Evolutionary conservation across 75 land plant genomes (phyloP), one percentile per base, ranked within the genome.

Genomic region (Cunninghamia lanceolata): DNA sequence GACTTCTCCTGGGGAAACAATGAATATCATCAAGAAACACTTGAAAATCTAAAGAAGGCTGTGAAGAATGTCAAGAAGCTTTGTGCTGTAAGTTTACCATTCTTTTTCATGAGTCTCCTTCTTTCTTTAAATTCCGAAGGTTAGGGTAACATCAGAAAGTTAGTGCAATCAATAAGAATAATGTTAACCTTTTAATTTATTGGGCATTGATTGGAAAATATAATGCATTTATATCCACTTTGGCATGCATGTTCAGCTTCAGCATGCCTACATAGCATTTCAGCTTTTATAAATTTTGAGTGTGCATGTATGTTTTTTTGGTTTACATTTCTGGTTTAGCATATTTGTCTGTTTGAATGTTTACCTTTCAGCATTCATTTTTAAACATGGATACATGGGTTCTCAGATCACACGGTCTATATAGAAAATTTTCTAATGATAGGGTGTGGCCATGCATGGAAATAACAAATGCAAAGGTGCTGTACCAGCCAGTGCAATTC

Each of bases 1-100:
- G 96, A 95, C 47, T 95, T 95, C 76, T 94, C 96, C 0, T 93
- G 93, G 90, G 87, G 88, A 75, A 86, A 86, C 54, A 86, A 86
- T 34, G 89, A 91, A 4, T 94, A 90, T 85, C 96, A 95, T 73
- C 94, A 95, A 85, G 94, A 91, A 83, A 95, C 94, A 14, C 90
- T 95, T 75, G 90, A 95, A 34, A 95, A 94, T 80, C 77, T 95
- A 15, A 95, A 88, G 86, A 84, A 38, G 16, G 96, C 96, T 0
- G 83, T 89, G 43, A 92, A 90, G 63, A 95, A 89, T 74, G 86
- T 88, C 2, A 85, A 88, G 52, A 92, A 92, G 87, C 90, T 95
- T 4, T 95, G 96, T 88, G 94, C 94, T 19, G 93, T 94, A 94
- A 87, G 84, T 54, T 50, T 35, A 28, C 11, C 46, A 2, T 79